phyloP scores from a whole-genome alignment of 345 rosid species.

The Eucalyptus sp. region DNA sequence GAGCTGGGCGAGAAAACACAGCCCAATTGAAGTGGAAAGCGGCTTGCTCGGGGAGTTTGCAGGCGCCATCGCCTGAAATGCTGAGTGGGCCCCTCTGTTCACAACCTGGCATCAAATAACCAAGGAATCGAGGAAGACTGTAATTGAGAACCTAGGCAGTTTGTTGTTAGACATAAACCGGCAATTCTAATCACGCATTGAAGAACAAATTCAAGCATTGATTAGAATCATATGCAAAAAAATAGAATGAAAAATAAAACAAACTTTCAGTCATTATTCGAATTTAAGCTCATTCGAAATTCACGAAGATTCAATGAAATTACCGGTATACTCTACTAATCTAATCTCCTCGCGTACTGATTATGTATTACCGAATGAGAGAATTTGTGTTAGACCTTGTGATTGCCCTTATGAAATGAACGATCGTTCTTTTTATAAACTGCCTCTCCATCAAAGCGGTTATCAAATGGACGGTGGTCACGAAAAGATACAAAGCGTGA shows the following conservation, averaged over 20 bases:
- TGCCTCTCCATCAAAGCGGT: rapidly evolving
- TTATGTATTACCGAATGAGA: rapidly evolving
- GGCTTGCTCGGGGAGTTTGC: too few relatives aligned
- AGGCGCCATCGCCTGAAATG: rapidly evolving
- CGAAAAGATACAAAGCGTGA: rapidly evolving
- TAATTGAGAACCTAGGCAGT: too few relatives aligned
- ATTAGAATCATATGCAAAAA: too few relatives aligned
- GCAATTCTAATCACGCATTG: too few relatives aligned
- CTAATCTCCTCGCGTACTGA: rapidly evolving
- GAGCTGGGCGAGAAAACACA: neutral
- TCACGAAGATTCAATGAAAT: rapidly evolving
- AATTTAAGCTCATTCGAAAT: rapidly evolving
- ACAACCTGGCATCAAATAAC: too few relatives aligned
- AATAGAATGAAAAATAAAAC: too few relatives aligned
- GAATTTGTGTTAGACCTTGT: too few relatives aligned
- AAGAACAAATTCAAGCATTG: too few relatives aligned
- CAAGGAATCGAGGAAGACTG: too few relatives aligned
- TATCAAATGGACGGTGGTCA: rapidly evolving
- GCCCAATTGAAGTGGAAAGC: neutral
- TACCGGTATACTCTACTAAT: rapidly evolving
- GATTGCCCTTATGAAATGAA: rapidly evolving
- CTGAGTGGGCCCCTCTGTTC: too few relatives aligned
- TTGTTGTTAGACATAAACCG: too few relatives aligned
- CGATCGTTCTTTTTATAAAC: rapidly evolving
- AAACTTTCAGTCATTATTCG: too few relatives aligned